Conservation (phyloP, 2,329 filamentous ascomycete genomes). For the Lasiodiplodia sp. region DNA sequence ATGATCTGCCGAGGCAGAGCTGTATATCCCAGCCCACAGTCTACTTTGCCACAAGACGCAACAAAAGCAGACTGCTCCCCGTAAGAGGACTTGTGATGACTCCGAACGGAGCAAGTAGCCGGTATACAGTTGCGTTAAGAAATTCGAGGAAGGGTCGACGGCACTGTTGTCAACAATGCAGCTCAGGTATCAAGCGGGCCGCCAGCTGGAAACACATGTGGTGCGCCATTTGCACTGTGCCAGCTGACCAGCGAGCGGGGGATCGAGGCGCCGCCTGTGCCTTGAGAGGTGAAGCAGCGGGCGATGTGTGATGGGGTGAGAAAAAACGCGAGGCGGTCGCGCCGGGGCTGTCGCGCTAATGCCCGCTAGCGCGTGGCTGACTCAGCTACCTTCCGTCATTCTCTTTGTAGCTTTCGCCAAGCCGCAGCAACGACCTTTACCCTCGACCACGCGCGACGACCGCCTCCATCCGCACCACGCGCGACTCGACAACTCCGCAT, state of each 20-base stretch:
- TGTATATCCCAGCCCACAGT: conserved; percentile 49
- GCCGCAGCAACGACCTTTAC: background rate
- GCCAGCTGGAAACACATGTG: background rate
- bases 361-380: conserved; percentile 2
- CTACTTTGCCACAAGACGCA: conserved; percentile 56
- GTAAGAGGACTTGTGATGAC: conserved; percentile 53
- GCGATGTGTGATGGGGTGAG: conserved; percentile 29
- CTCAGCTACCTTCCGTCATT: conserved; percentile 23
- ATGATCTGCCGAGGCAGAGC: conserved; percentile 47
- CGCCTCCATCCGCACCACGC: background rate
- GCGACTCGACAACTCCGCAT: background rate
- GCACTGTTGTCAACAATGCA: background rate
- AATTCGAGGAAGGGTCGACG: background rate
- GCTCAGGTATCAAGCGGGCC: background rate
- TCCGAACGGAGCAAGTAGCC: conserved; percentile 55
- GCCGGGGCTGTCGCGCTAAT: background rate
- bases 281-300: background rate
- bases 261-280: background rate
- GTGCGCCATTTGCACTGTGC: conserved; percentile 7
- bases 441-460: conserved; percentile 5
- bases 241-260: background rate
- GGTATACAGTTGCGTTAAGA: conserved; percentile 38
- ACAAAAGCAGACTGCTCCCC: conserved; percentile 52
- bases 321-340: conserved; percentile 7
- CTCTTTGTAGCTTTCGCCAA: conserved; percentile 21